Evolutionary conservation across 306 rosid species (phyloP).

Genomic region (Sphenostylis stenocarpa): DNA sequence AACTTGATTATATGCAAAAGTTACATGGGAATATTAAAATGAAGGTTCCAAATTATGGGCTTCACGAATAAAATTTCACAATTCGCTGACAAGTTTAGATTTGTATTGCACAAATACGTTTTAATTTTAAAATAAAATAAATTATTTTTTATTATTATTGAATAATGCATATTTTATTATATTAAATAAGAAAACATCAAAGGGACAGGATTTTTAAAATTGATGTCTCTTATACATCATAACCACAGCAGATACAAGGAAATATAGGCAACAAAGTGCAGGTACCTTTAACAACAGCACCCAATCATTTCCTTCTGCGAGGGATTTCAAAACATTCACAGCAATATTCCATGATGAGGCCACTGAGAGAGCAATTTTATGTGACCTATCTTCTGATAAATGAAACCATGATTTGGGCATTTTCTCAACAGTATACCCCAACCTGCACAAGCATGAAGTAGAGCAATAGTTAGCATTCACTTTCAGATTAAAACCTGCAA

Average conservation of each 20-base stretch:
- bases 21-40: neutral
- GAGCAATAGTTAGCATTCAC: slow-evolving; percentile 26
- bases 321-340: slow-evolving; percentile 60
- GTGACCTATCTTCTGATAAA: slow-evolving; percentile 71
- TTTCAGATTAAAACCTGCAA: slow-evolving; percentile 21
- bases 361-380: slow-evolving; percentile 47
- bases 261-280: neutral
- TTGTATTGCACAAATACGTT: neutral
- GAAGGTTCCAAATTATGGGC: neutral
- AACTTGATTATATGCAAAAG: neutral
- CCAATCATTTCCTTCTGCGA: slow-evolving; percentile 71
- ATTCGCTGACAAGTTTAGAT: neutral
- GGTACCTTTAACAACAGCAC: slow-evolving; percentile 67
- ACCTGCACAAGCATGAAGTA: slow-evolving; percentile 51
- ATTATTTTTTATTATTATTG: neutral
- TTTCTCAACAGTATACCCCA: slow-evolving; percentile 80
- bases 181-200: neutral
- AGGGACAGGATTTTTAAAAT: neutral
- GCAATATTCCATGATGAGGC: slow-evolving; percentile 76
- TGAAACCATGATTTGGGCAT: slow-evolving; percentile 68
- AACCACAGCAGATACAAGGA: neutral
- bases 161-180: neutral
- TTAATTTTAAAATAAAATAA: neutral
- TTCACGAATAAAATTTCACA: slow-evolving; percentile 3
- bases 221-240: neutral